Evolutionary conservation across 2,329 filamentous ascomycete species (phyloP).

Genomic region (Colletotrichum sp.): DNA sequence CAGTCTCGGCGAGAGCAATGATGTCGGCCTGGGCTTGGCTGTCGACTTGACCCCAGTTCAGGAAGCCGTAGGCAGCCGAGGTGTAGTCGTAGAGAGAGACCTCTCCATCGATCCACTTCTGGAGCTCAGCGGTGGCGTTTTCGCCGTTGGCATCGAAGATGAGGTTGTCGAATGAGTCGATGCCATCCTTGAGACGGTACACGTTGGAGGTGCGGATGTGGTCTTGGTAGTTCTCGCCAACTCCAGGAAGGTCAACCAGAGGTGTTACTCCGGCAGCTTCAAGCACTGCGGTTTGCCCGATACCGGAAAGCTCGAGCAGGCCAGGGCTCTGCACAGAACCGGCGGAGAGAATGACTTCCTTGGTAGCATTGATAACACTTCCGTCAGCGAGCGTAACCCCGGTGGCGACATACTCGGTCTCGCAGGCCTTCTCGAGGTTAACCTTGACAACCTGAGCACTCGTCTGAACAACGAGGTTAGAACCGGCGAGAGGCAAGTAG

Average conservation of each 20-base stretch:
- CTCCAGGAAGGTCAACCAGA: conserved; percentile 45
- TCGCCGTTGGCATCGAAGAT: conserved; percentile 25
- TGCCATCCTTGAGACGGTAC: conserved; percentile 31
- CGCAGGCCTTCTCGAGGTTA: conserved; percentile 16
- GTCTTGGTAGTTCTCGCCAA: conserved; percentile 56
- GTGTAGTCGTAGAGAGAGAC: conserved; percentile 42
- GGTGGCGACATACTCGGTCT: background rate
- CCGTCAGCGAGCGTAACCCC: conserved; percentile 3
- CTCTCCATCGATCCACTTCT: conserved; percentile 34
- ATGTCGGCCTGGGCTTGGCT: conserved; percentile 32
- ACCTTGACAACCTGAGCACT: conserved; percentile 35
- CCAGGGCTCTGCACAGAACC: conserved; percentile 20
- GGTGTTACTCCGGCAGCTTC: conserved; percentile 39
- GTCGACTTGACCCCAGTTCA: conserved; percentile 43
- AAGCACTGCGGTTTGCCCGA: conserved; percentile 38
- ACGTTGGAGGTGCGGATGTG: conserved; percentile 38
- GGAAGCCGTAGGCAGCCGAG: conserved; percentile 40
- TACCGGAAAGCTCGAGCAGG: conserved; percentile 38
- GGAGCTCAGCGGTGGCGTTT: conserved; percentile 41
- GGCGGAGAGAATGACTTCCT: conserved; percentile 16
- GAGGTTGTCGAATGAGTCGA: conserved; percentile 32
- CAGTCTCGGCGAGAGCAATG: conserved; percentile 34
- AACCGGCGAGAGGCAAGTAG: conserved; percentile 39
- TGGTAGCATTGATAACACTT: background rate
- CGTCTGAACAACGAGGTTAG: conserved; percentile 40